Base-by-base conservation (phyloP, 2,329 filamentous ascomycete genomes). In the Penicillium sp. region DNA sequence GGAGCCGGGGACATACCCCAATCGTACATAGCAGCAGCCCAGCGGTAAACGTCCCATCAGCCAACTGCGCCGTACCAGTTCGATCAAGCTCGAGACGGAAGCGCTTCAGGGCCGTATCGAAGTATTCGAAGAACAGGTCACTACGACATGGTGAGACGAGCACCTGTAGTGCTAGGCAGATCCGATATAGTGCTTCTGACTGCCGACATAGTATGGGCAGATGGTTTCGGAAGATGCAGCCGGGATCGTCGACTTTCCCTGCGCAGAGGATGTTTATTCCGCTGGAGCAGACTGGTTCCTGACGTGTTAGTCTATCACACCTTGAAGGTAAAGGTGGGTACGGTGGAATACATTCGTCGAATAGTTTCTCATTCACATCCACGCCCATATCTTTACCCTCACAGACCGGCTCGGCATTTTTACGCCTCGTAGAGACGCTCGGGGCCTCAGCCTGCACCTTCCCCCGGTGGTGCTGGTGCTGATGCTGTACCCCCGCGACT, bases 11-110 rank as follows among this genome's bases (percentile, higher is more conserved):
- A 71, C 71, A 51, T 59, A 75, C 71, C 15, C 70, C 72, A 57
- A 74, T 75, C 47, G 66, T 75, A 60, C 72, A 75, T 44, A 75
- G 29, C 7, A 75, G 66, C 6, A 75, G 56, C 0, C 72, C 73
- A 5, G 73, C 70, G 23, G 68, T 68, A 17, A 75, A 49, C 5
- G 71, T 75, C 3, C 68, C 70, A 64, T 75, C 72, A 1, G 66
- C 62, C 8, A 75, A 61, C 3, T 46, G 52, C 6, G 52, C 64
- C 17, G 64, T 63, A 45, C 64, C 35, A 15, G 35, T 70, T 29
- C 58, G 63, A 11, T 66, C 64, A 35, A 75, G 62, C 45, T 75
- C 73, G 5, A 64, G 61, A 54, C 73, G 68, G 44, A 75, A 75
- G 13, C 65, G 66, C 15, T 62, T 66, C 8, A 75, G 49, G 0